Evolutionary conservation across 164 flowering plant species (phyloP).

Genomic region (Vitis cinerea): DNA sequence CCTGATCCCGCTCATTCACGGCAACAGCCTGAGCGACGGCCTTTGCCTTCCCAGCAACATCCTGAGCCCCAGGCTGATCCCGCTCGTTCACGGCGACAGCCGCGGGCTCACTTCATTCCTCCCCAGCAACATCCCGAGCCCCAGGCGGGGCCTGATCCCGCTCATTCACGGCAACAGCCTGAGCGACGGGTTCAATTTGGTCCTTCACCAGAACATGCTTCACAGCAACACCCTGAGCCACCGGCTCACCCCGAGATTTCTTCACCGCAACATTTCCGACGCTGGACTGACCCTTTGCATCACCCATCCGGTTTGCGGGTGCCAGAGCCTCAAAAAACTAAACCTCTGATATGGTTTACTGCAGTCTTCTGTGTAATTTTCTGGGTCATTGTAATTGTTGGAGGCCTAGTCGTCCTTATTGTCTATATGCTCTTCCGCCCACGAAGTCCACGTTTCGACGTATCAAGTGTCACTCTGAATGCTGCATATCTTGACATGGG

Average conservation of each 20-base stretch:
- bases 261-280: no score
- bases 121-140: no score
- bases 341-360: conserved; percentile 42
- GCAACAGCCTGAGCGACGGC: no score
- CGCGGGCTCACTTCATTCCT: no score
- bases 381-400: conserved; percentile 51
- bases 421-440: conserved; percentile 75
- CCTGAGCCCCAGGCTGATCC: not conserved
- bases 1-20: no score
- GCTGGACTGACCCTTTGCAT: no score
- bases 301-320: conserved; percentile 1
- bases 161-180: no score
- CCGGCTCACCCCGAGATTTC: not conserved
- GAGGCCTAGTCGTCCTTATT: conserved; percentile 61
- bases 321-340: conserved; percentile 28
- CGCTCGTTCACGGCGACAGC: no score
- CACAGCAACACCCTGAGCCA: not conserved
- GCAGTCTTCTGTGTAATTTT: conserved; percentile 59
- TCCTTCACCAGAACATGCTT: no score
- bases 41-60: not conserved
- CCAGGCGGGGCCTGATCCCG: no score
- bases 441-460: conserved; percentile 51
- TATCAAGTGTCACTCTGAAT: conserved; percentile 55
- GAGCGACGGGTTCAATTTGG: no score
- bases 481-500: conserved; percentile 80